These are phyloP conservation scores for Yarrowia osloensis DNA, from an alignment of 805 yeast species.

Conservation along the genomic window DNA sequence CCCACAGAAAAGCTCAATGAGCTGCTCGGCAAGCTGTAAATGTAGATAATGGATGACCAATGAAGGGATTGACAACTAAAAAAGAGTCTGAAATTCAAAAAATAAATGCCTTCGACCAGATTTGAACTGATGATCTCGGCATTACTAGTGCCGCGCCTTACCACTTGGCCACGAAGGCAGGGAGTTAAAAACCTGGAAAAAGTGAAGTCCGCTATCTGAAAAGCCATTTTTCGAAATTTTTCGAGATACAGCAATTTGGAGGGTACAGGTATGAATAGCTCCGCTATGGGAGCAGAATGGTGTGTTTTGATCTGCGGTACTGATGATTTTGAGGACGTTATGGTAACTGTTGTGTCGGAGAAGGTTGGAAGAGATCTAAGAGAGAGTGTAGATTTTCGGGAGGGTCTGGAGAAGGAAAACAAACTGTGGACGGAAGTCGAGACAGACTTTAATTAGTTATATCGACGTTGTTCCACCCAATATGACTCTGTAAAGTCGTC, in stretches of 20 bases:
- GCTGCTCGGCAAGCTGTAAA: slow-evolving; percentile 13
- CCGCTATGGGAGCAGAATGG: neutral
- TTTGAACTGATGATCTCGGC: slow-evolving; percentile 24
- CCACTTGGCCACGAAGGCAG: slow-evolving; percentile 28
- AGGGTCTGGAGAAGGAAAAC: too few species aligned
- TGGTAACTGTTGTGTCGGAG: neutral
- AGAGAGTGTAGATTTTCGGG: too few species aligned
- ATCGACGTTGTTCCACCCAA: too few species aligned
- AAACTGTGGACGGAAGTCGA: too few species aligned
- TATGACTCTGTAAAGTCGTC: too few species aligned
- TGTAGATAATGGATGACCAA: neutral
- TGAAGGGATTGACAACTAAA: too few species aligned
- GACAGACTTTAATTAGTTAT: too few species aligned
- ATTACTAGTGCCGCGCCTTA: slow-evolving; percentile 25
- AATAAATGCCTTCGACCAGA: slow-evolving; percentile 21
- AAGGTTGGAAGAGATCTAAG: too few species aligned
- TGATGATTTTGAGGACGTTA: neutral
- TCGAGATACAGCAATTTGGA: neutral
- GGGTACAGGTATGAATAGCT: neutral
- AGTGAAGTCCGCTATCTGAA: neutral
- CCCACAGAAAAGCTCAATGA: slow-evolving; percentile 20
- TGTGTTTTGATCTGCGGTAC: neutral
- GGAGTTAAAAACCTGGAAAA: neutral
- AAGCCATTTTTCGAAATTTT: neutral
- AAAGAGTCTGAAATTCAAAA: neutral